phyloP scores from a whole-genome alignment of 345 rosid genomes.

The Heritiera fomes region DNA sequence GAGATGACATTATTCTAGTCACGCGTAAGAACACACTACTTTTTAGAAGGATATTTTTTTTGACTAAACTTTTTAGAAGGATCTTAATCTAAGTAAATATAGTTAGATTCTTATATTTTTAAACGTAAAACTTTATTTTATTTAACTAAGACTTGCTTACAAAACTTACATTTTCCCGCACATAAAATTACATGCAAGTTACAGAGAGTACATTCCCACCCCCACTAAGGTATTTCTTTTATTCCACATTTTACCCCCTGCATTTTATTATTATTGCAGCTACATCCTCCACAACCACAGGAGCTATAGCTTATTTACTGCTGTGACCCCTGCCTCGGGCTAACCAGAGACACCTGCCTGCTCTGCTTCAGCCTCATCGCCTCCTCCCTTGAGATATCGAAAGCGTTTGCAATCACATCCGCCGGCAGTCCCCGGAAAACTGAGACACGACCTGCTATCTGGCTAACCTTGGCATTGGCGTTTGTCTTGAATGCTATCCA shows the following conservation, averaged over 20 bases:
- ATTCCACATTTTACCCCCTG: neutral
- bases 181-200: conserved; percentile 5
- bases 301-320: neutral
- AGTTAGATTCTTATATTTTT: too few relatives aligned
- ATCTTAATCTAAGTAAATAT: too few relatives aligned
- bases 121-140: neutral
- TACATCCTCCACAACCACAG: too few relatives aligned
- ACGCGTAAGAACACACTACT: too few relatives aligned
- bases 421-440: neutral
- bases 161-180: conserved; percentile 15
- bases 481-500: conserved; percentile 24
- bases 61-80: too few relatives aligned
- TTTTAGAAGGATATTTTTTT: too few relatives aligned
- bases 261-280: neutral
- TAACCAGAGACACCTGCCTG: neutral
- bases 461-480: conserved; percentile 13
- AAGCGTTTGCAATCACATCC: conserved; percentile 18
- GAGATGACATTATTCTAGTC: too few relatives aligned
- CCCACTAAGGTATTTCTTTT: neutral
- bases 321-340: neutral
- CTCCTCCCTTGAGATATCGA: conserved; percentile 14
- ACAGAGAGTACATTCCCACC: neutral
- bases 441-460: neutral
- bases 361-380: conserved; percentile 16
- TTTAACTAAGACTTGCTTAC: neutral